These are phyloP conservation scores for Fusarium sp. DNA, from an alignment of 2,329 filamentous ascomycete genomes.

Conservation along the genomic window DNA sequence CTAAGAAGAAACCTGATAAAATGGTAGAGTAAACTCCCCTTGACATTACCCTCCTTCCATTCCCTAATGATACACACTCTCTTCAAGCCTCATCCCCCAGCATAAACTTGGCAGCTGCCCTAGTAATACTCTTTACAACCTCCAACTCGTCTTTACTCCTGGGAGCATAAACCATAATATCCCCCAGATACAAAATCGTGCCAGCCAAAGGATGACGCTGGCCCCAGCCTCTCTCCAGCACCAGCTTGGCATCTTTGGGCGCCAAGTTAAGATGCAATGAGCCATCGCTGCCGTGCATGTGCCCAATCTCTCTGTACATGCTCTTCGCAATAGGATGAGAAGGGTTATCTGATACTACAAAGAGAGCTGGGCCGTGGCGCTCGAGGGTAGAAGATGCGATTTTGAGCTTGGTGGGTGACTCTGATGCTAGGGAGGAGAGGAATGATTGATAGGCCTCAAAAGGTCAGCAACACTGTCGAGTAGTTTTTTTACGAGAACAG, in stretches of 20 bases:
- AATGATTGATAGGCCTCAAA: conserved; percentile 27
- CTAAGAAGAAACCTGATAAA: neutral
- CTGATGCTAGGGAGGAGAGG: conserved; percentile 25
- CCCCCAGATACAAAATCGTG: conserved; percentile 25
- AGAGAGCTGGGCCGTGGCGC: conserved; percentile 30
- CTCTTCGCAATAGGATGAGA: conserved; percentile 10
- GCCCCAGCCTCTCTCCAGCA: conserved; percentile 31
- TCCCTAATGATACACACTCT: neutral
- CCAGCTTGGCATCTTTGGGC: conserved; percentile 30
- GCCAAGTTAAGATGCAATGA: conserved; percentile 33
- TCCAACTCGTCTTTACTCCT: conserved; percentile 23
- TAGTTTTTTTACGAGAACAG: neutral
- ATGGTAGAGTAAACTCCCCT: neutral
- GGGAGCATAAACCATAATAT: conserved; percentile 36
- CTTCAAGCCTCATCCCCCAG: conserved; percentile 14
- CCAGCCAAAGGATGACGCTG: conserved; percentile 32
- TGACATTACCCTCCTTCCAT: neutral
- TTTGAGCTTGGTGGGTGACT: conserved; percentile 21
- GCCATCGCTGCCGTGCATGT: conserved; percentile 35
- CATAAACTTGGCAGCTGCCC: conserved; percentile 24
- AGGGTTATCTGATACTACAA: neutral
- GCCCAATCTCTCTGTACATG: conserved; percentile 17
- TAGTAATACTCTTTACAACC: conserved; percentile 12
- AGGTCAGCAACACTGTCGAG: neutral
- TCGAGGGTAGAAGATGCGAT: conserved; percentile 29